These are phyloP conservation scores for Pisolithus albus DNA, from an alignment of 768 basidiomycete genomes.

Conservation along the genomic window DNA sequence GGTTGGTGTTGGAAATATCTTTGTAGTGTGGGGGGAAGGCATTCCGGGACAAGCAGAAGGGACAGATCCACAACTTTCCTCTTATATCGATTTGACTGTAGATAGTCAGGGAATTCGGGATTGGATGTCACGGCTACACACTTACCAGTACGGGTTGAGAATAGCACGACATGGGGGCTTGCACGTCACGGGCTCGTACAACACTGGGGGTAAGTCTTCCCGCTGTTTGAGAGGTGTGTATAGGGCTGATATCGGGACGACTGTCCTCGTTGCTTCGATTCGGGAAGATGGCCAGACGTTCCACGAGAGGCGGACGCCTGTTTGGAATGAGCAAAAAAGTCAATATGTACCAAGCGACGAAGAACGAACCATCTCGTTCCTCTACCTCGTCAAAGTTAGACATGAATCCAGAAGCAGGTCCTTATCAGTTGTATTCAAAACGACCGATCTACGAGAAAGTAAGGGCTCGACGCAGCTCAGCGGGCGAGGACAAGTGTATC, in stretches of 20 bases:
- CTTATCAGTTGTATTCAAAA: slow-evolving; percentile 21
- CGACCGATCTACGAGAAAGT: slow-evolving; percentile 32
- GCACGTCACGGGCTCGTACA: slow-evolving; percentile 98
- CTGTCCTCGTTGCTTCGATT: slow-evolving; percentile 95
- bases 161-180: slow-evolving; percentile 97
- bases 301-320: slow-evolving; percentile 94
- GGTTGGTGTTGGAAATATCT: slow-evolving; percentile 94
- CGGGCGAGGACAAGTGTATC: slow-evolving; percentile 15
- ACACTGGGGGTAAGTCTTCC: slow-evolving; percentile 89
- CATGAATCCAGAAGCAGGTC: slow-evolving; percentile 35
- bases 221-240: slow-evolving; percentile 93
- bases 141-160: slow-evolving; percentile 93
- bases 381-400: slow-evolving; percentile 95
- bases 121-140: slow-evolving; percentile 4
- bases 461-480: slow-evolving; percentile 16
- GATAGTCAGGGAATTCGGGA: neutral
- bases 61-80: slow-evolving; percentile 99
- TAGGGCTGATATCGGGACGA: slow-evolving; percentile 96
- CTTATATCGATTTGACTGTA: slow-evolving; percentile 95
- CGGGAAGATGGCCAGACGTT: slow-evolving; percentile 98
- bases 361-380: slow-evolving; percentile 79
- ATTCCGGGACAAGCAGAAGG: slow-evolving; percentile 95
- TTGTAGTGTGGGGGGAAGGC: slow-evolving; percentile 98
- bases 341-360: neutral
- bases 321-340: neutral